Evolutionary conservation across 140 eudicot genomes (phyloP), one percentile per base, ranked within the genome.

Genomic region (Ambrosia hybrid): DNA sequence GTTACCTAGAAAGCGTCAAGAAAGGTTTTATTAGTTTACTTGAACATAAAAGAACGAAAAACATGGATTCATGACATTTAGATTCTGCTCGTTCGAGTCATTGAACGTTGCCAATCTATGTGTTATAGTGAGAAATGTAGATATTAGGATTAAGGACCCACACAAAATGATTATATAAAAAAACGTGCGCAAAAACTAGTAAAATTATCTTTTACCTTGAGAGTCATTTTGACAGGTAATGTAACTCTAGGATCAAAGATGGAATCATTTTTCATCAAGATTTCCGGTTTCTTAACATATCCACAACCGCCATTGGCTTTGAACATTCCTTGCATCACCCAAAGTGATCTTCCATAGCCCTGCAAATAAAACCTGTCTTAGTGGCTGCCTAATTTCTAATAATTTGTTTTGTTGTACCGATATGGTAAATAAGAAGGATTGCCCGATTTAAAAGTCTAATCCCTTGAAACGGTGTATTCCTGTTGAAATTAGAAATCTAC

Each of bases 291-390:
- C 63, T 90, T 92, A 51, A 92, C 90, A 68, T 85, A 92, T 63
- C 97, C 97, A 39, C 97, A 91, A 38, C 97, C 97, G 48, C 98
- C 98, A 76, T 93, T 93, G 8, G 91, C 89, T 80, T 84, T 87
- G 82, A 93, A 93, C 98, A 93, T 90, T 74, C 97, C 98, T 49
- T 93, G 98, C 98, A 93, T 93, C 72, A 90, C 73, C 98, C 98
- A 93, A 15, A 90, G 89, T 59, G 97, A 88, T 81, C 94, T 81
- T 79, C 97, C 98, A 75, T 87, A 84, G 6, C 98, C 98, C 98
- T 93, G 89, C 46, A 30, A 63, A 45, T 52, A 68, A 41, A 71
- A 13, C 64, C 26, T 65, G 43, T 0, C 6, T 37, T 37, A 37
- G 41, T 37, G 4, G 41, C 41, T 37, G 41, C 41, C 41, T 37